Percentiles rank a stretch among this genome's conserved stretches.
Conservation (phyloP, 208 protist genomes). For the Plasmodiophora brassicae region DNA sequence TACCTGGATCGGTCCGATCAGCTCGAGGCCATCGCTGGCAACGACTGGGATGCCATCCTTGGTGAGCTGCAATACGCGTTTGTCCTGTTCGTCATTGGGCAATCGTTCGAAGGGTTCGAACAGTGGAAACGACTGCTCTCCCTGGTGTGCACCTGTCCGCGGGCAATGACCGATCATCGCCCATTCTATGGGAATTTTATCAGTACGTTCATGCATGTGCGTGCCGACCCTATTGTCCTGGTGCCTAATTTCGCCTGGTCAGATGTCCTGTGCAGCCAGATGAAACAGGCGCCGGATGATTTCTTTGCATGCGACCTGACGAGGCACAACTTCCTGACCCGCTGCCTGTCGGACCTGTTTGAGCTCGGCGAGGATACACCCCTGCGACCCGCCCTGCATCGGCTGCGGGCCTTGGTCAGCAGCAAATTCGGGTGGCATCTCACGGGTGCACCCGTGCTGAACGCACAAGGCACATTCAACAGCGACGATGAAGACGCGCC, state of each 20-base stretch:
- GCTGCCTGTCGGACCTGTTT: background rate
- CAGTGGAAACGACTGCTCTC: background rate
- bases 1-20: background rate
- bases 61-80: conserved; percentile 22
- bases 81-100: background rate
- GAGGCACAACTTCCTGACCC: background rate
- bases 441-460: background rate
- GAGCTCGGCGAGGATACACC: background rate
- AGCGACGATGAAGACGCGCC: conserved; percentile 9
- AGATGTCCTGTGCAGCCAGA: background rate
- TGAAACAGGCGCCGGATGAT: background rate
- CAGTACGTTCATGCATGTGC: background rate
- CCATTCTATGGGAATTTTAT: background rate
- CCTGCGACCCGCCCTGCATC: background rate
- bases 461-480: background rate
- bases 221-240: background rate
- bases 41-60: background rate
- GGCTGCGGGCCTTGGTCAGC: background rate
- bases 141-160: background rate
- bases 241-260: background rate
- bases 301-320: background rate
- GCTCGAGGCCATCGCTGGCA: background rate
- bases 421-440: background rate
- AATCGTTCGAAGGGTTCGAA: background rate
- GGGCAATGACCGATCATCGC: background rate